phyloP scores from a whole-genome alignment of 106 monocot genomes.

The Dactylorhiza incarnata region DNA sequence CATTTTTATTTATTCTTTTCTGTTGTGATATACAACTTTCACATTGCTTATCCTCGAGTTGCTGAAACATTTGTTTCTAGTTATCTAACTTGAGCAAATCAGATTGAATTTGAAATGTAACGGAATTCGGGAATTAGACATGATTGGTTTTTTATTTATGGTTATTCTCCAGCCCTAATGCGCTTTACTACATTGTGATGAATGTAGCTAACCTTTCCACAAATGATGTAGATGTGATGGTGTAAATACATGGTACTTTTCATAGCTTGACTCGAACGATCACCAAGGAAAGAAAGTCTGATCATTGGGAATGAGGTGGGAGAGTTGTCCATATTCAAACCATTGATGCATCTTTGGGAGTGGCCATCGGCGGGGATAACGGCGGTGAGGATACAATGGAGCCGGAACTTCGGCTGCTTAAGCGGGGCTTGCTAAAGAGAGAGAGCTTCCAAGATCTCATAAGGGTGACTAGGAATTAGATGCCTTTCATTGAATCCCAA shows the following conservation, averaged over 20 bases:
- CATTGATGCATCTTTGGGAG: neutral
- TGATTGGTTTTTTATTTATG: neutral
- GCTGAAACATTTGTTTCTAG: neutral
- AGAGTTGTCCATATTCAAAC: neutral
- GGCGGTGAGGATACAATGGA: no score
- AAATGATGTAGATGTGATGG: neutral
- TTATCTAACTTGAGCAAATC: neutral
- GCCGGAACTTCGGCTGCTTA: no score
- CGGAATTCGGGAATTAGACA: neutral
- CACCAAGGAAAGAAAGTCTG: neutral
- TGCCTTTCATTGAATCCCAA: no score
- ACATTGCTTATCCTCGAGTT: neutral
- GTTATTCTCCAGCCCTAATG: neutral
- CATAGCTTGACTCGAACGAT: neutral
- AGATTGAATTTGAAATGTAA: neutral
- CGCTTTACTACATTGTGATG: neutral
- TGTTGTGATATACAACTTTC: neutral
- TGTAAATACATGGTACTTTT: neutral
- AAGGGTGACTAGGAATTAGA: no score
- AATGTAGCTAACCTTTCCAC: neutral
- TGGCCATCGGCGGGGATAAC: neutral
- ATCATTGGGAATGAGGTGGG: neutral
- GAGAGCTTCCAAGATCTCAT: no score
- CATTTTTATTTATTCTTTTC: neutral
- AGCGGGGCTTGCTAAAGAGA: no score